Base-by-base conservation (phyloP, 2,329 filamentous ascomycete species). In the Phaeosphaeriaceae sp. region DNA sequence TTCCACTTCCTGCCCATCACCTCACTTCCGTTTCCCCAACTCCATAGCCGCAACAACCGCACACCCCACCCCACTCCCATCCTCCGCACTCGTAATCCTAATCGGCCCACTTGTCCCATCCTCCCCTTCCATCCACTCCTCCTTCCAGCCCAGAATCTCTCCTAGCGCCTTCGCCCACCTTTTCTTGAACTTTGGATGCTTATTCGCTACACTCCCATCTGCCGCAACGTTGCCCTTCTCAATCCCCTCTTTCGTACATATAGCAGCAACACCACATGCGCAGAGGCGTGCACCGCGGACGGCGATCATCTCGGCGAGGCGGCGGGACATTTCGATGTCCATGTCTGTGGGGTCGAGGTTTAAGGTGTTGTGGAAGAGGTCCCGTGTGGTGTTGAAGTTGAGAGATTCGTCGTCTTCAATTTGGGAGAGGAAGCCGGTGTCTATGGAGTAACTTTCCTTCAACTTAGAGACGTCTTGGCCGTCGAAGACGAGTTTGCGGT, bases 371-470 rank as follows among this genome's bases (percentile, higher is more conserved):
- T 62, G 56, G 52, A 76, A 73, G 1, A 69, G 54, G 1, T 59
- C 23, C 24, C 67, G 62, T 2, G 74, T 72, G 2, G 59, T 47
- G 2, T 60, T 21, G 48, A 75, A 65, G 2, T 32, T 24, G 5
- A 56, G 54, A 4, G 66, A 46, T n/a, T 21, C 43, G 19, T 46
- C 22, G 19, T 46, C 22, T 46, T 23, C 43, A 11, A 46, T 15
- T 15, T 46, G 43, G 15, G 43, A 21, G 19, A 97, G 84, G 86
- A 97, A 96, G 11, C 92, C 97, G 5, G 94, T 89, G 78, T 97
- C 94, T 24, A 97, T 82, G 2, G 88, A 88, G 79, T 97, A 97
- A 3, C 92, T 84, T 77, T 91, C 92, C 71, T 89, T 88, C 57
- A 98, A 85, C 71, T 86, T 84, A 51, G 86, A 82, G 60, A 92